Conservation (phyloP, 2,329 filamentous ascomycete genomes). For the Colletotrichum sp. region DNA sequence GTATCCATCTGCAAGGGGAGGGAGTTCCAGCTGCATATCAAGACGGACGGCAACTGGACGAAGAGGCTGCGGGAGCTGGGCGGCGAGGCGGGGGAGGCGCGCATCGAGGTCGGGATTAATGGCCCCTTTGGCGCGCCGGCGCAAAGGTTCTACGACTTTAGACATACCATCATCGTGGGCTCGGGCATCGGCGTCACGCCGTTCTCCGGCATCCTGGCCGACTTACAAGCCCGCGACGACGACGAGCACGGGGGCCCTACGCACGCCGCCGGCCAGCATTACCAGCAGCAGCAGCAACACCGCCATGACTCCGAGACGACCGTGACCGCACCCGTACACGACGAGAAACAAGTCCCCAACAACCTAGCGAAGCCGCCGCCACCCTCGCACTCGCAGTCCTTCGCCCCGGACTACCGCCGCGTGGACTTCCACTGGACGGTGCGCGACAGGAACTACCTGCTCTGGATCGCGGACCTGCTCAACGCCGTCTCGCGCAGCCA, state of each 20-base stretch:
- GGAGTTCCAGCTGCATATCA: constrained; percentile 61
- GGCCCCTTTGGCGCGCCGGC: constrained; percentile 64
- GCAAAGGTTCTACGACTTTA: constrained; percentile 62
- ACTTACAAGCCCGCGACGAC: constrained; percentile 54
- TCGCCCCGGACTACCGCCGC: constrained; percentile 47
- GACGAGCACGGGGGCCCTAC: constrained; percentile 33
- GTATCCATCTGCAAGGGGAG: constrained; percentile 59
- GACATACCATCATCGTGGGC: constrained; percentile 60
- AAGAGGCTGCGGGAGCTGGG: constrained; percentile 47
- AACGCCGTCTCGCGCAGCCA: constrained; percentile 50
- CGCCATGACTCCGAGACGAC: constrained; percentile 22
- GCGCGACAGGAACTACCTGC: constrained; percentile 58
- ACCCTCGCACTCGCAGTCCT: constrained; percentile 26
- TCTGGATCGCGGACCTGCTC: constrained; percentile 62
- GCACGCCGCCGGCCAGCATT: constrained; percentile 4
- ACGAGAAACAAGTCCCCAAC: neutral
- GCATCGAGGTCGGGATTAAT: constrained; percentile 58
- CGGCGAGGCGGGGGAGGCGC: constrained; percentile 33
- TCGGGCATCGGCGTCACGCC: constrained; percentile 64
- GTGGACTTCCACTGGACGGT: constrained; percentile 68
- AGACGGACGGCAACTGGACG: constrained; percentile 64
- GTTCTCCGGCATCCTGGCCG: constrained; percentile 60
- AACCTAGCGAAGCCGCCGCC: constrained; percentile 11
- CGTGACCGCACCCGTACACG: neutral
- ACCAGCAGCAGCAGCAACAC: constrained; percentile 16